Base-by-base conservation (phyloP, 768 basidiomycete genomes). In the Ephemerocybe angulata region DNA sequence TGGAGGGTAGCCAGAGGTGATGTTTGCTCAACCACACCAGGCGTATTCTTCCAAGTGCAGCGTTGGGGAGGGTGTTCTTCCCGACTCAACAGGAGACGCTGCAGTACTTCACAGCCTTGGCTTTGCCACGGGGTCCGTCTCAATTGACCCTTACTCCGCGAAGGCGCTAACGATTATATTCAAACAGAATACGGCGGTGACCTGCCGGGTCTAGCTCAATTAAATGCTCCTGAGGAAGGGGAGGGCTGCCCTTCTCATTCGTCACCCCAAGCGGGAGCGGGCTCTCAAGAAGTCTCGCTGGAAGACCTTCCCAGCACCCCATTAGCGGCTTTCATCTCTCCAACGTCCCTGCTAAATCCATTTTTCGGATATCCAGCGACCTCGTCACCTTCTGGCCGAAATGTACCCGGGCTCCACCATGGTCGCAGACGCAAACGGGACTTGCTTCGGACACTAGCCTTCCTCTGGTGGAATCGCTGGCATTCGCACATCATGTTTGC, bases 381-480 rank as follows among this genome's bases (percentile, higher is more conserved):
- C 54, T 65, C 64, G 11, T 59, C 57, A n/a, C 17, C 38, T 40
- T 58, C 64, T 51, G 58, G 53, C 53, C 68, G 53, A 49, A 70
- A 65, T 29, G 70, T 68, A n/a, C 70, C 77, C 48, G 67, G 72
- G 15, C 73, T 87, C 58, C 77, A 75, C 33, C 76, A 83, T 65
- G 85, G 86, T 35, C 86, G 84, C 30, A 79, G 81, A 54, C 80
- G 88, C 51, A 86, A 85, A 58, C 79, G 86, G 60, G 87, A 89
- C 65, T 77, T 91, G 24, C 63, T 76, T 21, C 76, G 75, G 40
- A 90, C 88, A 2, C 77, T 91, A 25, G 72, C 73, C 3, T 63
- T 75, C 31, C 73, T 91, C 12, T 85, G 84, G 69, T 88, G 88
- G 87, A 69, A 74, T 57, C 79, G 81, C 29, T 89, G 88, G 87